A percentile compares a stretch with the other conserved stretches of the same genome.
Conservation (phyloP, 805 yeast species). For the Saccharomycopsis javanensis region DNA sequence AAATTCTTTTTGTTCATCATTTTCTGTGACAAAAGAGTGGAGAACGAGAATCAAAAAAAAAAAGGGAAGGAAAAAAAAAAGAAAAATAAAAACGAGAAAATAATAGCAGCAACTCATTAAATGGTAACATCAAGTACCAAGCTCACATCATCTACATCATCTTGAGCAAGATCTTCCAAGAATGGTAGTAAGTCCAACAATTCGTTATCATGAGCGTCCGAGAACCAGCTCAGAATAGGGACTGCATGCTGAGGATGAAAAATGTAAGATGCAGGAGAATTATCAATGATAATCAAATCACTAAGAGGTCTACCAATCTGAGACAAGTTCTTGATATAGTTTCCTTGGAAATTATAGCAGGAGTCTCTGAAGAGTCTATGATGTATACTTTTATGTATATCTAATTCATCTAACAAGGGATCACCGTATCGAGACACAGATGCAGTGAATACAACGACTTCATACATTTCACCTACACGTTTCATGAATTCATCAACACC, state of each 20-base stretch:
- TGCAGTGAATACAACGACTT: slow-evolving; percentile 96
- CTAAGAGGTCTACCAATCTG: slow-evolving; percentile 88
- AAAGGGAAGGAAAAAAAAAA: neutral
- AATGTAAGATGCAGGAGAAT: slow-evolving; percentile 96
- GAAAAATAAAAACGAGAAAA: neutral
- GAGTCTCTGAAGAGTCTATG: slow-evolving; percentile 92
- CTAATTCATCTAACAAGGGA: slow-evolving; percentile 84
- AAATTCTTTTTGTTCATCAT: neutral
- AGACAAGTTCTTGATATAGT: slow-evolving; percentile 85
- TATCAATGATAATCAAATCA: slow-evolving; percentile 85
- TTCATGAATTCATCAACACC: slow-evolving; percentile 91
- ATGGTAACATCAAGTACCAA: slow-evolving; percentile 71
- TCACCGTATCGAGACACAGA: slow-evolving; percentile 93
- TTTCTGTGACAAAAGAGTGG: neutral
- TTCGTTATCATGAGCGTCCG: slow-evolving; percentile 96
- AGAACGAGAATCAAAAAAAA: neutral
- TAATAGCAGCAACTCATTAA: slow-evolving; percentile 19
- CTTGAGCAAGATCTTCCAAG: slow-evolving; percentile 68
- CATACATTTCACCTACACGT: slow-evolving; percentile 77
- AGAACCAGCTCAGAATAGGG: slow-evolving; percentile 96
- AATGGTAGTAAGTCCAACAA: slow-evolving; percentile 84
- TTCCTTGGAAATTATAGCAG: slow-evolving; percentile 89
- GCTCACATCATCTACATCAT: slow-evolving; percentile 74
- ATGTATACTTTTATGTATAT: slow-evolving; percentile 57
- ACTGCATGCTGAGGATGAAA: slow-evolving; percentile 97